Base-by-base conservation (phyloP, 1,284 basidiomycete species). In the Ceraceosorus guamensis region DNA sequence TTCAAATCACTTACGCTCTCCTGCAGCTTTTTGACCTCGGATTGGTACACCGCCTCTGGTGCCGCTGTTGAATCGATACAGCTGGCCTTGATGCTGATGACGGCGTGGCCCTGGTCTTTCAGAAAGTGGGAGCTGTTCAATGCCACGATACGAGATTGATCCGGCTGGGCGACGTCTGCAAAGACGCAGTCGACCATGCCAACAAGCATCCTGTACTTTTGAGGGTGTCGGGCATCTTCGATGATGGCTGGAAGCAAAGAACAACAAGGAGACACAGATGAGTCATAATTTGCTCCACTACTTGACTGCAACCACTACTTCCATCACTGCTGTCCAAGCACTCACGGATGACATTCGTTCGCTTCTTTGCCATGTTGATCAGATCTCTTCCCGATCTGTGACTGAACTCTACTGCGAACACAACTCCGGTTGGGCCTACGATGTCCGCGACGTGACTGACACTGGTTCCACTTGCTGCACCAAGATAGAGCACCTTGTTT, bases 291-390 rank as follows among this genome's bases (percentile, higher is more conserved):
- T 46, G 51, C 35, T 31, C 48, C 13, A 52, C 34, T n/a, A 8
- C 2, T 14, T n/a, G 52, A 18, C 4, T 11, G 52, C 32, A 6
- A 11, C 24, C 1, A 24, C 18, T 30, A 51, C 14, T 31, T 5
- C 14, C 8, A 34, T 4, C 37, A 7, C 24, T 24, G 24, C 24
- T 24, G 3, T 24, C 3, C 16, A 41, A 46, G 30, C 11, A 83
- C 88, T 62, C 78, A 91, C 89, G 93, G 73, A 98, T 96, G 65
- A 98, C 91, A 79, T 98, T 98, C 63, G 95, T 98, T 61, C 95
- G 84, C 81, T 97, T 97, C 82, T 98, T 97, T 53, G 95, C 93
- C 95, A 98, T 99, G 79, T 89, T 89, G 74, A 99, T 96, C 61
- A 98, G 81, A 79, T 99, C 93, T 80, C 93, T 89, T 48, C 93